phyloP scores from a whole-genome alignment of 129 eudicot genomes.

The Artemisia annua region DNA sequence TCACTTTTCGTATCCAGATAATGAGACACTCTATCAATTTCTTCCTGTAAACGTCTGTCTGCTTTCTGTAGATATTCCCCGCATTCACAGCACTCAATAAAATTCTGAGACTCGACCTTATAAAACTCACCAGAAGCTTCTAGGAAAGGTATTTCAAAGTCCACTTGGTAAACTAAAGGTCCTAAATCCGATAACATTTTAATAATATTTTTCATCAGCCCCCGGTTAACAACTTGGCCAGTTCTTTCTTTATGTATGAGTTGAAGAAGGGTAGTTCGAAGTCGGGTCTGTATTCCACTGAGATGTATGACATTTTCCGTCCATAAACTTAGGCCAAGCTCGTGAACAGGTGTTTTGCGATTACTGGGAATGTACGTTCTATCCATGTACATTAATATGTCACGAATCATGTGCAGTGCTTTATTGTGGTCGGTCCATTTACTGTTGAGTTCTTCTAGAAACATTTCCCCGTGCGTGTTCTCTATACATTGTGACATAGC shows the following conservation, averaged over 20 bases:
- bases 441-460: slow-evolving; percentile 68
- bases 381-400: slow-evolving; percentile 88
- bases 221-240: slow-evolving; percentile 65
- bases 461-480: slow-evolving; percentile 46
- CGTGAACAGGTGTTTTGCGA: slow-evolving; percentile 74
- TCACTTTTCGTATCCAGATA: slow-evolving; percentile 38
- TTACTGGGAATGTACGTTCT: slow-evolving; percentile 68
- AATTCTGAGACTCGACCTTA: slow-evolving; percentile 56
- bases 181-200: slow-evolving; percentile 81
- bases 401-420: slow-evolving; percentile 84
- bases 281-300: slow-evolving; percentile 56
- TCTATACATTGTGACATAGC: slow-evolving; percentile 52
- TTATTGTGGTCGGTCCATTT: slow-evolving; percentile 82
- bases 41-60: slow-evolving; percentile 72
- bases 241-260: slow-evolving; percentile 54
- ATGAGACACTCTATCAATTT: slow-evolving; percentile 58
- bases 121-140: slow-evolving; percentile 74
- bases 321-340: slow-evolving; percentile 78
- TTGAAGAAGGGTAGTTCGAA: slow-evolving; percentile 57
- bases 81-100: slow-evolving; percentile 78
- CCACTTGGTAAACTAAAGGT: slow-evolving; percentile 69
- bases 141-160: slow-evolving; percentile 72
- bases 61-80: slow-evolving; percentile 77
- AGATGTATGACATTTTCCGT: slow-evolving; percentile 62
- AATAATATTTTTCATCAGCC: slow-evolving; percentile 64